Evolutionary conservation across 2,329 filamentous ascomycete species (phyloP), one percentile per base, ranked within the genome.

Genomic region (Fusarium solani-melongenae): DNA sequence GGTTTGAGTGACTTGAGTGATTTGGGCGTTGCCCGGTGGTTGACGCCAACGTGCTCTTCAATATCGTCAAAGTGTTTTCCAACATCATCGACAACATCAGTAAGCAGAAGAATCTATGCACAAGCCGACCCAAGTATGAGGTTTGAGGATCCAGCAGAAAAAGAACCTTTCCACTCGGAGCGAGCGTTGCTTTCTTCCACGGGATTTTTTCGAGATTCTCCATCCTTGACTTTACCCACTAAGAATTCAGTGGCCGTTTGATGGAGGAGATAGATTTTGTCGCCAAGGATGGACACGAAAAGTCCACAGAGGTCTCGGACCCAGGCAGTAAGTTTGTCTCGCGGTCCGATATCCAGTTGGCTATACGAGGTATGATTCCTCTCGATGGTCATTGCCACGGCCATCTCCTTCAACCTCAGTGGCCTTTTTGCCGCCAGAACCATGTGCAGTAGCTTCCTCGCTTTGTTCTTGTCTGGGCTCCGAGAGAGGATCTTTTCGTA

Each of bases 191-290:
- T 11, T 31, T 9, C 17, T 14, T 20, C 5, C 17, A 20, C 14
- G 2, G 5, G 17, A 14, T 2, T 6, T 1, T 11, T 4, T 2
- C 3, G 27, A 20, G 11, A 4, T 7, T n/a, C 44, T 49, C 5
- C 9, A 8, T 49, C 15, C 2, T 6, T 2, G 4, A 17, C 3
- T 51, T 2, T 51, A 3, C n/a, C 24, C 17, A 53, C 27, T 4
- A 81, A 78, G 69, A 81, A 82, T 57, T 81, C 79, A 9, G 78
- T 71, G 41, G 79, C 80, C 3, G 79, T 81, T 72, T 82, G 78
- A 64, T 82, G 78, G 14, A 82, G 64, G 36, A 82, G 76, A 51
- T 80, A 79, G 53, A 82, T 51, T 11, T 57, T 79, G n/a, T 63
- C 72, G 12, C 78, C 53, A 36, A 81, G 14, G 12, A 80, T 64